Percentiles rank a stretch among this genome's conserved stretches.
These are phyloP conservation scores for Metarhizium album DNA, from an alignment of 2,329 filamentous ascomycete species.

Conservation along the genomic window DNA sequence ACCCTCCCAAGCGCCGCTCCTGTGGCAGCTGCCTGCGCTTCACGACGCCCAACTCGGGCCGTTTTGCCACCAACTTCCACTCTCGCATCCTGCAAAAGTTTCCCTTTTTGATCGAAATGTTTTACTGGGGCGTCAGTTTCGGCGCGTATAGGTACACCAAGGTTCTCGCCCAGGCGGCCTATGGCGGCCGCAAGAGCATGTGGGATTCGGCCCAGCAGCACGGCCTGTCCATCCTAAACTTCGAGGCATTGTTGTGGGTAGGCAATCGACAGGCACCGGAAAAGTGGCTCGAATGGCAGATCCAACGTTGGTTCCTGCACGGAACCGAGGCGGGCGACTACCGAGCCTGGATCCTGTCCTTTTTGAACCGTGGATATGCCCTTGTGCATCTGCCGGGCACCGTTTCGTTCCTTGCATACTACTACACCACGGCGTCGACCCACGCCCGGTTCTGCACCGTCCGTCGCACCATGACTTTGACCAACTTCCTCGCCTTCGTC, in stretches of 20 bases:
- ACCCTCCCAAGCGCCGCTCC: constrained; percentile 10
- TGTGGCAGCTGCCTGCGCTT: constrained; percentile 21
- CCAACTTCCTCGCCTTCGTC: constrained; percentile 44
- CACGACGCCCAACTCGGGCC: constrained; percentile 48
- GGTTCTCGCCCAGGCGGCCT: constrained; percentile 7
- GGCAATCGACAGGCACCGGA: constrained; percentile 5
- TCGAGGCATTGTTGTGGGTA: constrained; percentile 8
- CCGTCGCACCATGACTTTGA: constrained; percentile 44
- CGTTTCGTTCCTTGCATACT: constrained; percentile 49
- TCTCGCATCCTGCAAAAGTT: constrained; percentile 55
- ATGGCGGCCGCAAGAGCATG: constrained; percentile 8
- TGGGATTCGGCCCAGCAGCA: constrained; percentile 28
- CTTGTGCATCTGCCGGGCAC: constrained; percentile 65
- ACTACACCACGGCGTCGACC: constrained; percentile 56
- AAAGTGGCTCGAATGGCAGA: constrained; percentile 14
- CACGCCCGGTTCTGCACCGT: constrained; percentile 41
- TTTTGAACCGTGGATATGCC: constrained; percentile 58
- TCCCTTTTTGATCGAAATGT: constrained; percentile 63
- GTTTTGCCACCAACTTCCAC: constrained; percentile 48
- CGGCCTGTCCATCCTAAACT: constrained; percentile 5
- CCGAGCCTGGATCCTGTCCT: constrained; percentile 40
- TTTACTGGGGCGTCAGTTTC: constrained; percentile 49
- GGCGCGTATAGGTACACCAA: constrained; percentile 8
- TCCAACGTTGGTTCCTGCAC: constrained; percentile 49
- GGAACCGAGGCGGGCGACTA: constrained; percentile 33